phyloP scores from a whole-genome alignment of 208 protist genomes.

The Phytomonas serpens region DNA sequence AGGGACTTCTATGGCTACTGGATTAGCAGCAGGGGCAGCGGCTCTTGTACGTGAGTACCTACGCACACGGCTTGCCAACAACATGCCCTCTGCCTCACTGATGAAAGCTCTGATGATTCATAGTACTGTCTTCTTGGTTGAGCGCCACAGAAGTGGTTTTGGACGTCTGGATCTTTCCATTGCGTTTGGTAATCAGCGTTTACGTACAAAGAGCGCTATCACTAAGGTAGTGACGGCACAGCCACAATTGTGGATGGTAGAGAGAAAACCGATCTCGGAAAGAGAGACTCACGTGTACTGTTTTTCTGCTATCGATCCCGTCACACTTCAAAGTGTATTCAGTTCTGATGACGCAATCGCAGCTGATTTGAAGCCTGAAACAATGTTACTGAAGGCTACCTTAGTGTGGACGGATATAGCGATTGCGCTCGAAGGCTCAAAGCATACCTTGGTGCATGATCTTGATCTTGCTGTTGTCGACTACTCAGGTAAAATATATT shows the following conservation, averaged over 20 bases:
- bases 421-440: slow-evolving; percentile 39
- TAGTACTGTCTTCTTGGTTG: slow-evolving; percentile 24
- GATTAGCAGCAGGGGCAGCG: slow-evolving; percentile 51
- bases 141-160: slow-evolving; percentile 22
- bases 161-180: slow-evolving; percentile 65
- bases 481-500: slow-evolving; percentile 35
- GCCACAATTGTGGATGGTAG: slow-evolving; percentile 15
- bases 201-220: neutral
- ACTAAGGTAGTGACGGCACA: neutral
- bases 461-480: slow-evolving; percentile 72
- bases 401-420: slow-evolving; percentile 80
- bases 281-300: slow-evolving; percentile 16
- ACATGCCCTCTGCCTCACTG: slow-evolving; percentile 44
- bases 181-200: neutral
- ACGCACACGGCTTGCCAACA: slow-evolving; percentile 22
- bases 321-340: neutral
- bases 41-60: slow-evolving; percentile 87
- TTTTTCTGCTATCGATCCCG: slow-evolving; percentile 13
- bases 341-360: neutral
- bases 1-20: slow-evolving; percentile 92
- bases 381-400: slow-evolving; percentile 36
- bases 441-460: slow-evolving; percentile 62
- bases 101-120: slow-evolving; percentile 47
- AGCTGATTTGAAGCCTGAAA: slow-evolving; percentile 2
- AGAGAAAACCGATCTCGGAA: slow-evolving; percentile 16